Evolutionary conservation across 2,329 filamentous ascomycete species (phyloP), one percentile per base, ranked within the genome.

Genomic region (Dendrostoma leiphaemia): DNA sequence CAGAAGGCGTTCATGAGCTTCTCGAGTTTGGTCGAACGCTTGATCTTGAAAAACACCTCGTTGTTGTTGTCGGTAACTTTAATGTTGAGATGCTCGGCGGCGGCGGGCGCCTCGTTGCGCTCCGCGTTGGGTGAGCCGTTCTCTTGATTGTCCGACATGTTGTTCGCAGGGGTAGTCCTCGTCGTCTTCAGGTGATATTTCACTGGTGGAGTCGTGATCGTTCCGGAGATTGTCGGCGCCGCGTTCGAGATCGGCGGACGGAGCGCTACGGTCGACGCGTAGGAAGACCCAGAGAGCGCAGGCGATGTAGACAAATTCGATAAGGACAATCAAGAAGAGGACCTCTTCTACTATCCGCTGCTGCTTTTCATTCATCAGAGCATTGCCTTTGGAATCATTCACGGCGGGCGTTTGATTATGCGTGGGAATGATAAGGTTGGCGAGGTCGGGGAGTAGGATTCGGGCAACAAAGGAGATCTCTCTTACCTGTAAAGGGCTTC

Each of bases 31-130:
- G 94, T 99, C 21, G 88, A 91, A 34, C 92, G 85, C 86, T 99
- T 99, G 78, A 99, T 99, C 81, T 99, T 99, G 81, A 99, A 99
- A 74, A 97, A 99, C 65, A 99, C 93, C 71, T 99, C 94, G 71
- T 99, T 99, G 78, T 97, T 97, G 77, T 96, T 97, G 65, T 99
- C 94, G 0, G 94, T 97, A 13, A 99, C 94, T 72, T 99, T 99
- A 77, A 99, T 97, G 76, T 99, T 99, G 5, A 99, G 80, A 73
- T 99, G 94, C 75, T 97, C 93, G 28, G 77, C 77, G 53, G 78
- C 75, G 49, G 74, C 67, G 28, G 74, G 71, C 24, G 71, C 71
- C 50, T 75, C 68, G 48, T 62, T 65, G 51, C 71, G 70, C 59
- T 70, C 70, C 38, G 70, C 71, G 50, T 67, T 65, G 52, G 76